A percentile compares a stretch with the other conserved stretches of the same genome.
These are phyloP conservation scores for Iberis pinnata DNA, from an alignment of 345 rosid species.

Conservation along the genomic window DNA sequence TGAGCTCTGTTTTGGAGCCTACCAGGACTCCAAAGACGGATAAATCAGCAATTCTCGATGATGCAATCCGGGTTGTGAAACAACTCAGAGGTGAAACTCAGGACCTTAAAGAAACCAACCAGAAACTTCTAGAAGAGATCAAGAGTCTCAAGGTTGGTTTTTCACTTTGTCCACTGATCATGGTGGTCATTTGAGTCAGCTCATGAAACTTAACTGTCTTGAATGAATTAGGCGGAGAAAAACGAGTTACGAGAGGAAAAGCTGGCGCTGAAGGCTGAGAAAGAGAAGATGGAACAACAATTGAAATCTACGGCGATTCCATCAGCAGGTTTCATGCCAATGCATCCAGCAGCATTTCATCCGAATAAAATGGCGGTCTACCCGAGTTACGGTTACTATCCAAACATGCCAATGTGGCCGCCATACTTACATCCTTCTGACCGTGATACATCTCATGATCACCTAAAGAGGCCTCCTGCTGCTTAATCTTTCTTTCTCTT, in stretches of 20 bases:
- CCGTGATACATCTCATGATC: constrained; percentile 78
- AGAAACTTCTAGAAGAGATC: constrained; percentile 65
- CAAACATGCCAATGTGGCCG: constrained; percentile 81
- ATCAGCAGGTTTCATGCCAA: constrained; percentile 45
- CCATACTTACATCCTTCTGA: constrained; percentile 67
- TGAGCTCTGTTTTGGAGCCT: constrained; percentile 76
- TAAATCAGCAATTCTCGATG: too few relatives aligned
- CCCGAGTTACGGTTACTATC: constrained; percentile 50
- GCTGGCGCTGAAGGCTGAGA: constrained; percentile 60
- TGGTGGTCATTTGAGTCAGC: too few relatives aligned
- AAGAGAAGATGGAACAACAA: constrained; percentile 71
- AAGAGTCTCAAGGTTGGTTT: constrained; percentile 65
- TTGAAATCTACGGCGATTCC: constrained; percentile 52
- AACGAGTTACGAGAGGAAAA: constrained; percentile 86
- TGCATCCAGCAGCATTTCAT: constrained; percentile 51
- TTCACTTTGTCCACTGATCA: background rate
- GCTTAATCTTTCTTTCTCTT: constrained; percentile 34
- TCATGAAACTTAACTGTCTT: constrained; percentile 1
- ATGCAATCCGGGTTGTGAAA: constrained; percentile 66
- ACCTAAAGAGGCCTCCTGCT: constrained; percentile 66
- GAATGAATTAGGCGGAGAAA: constrained; percentile 61
- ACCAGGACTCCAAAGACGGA: too few relatives aligned
- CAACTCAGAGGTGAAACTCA: constrained; percentile 67
- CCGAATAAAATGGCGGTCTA: constrained; percentile 53
- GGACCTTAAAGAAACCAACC: constrained; percentile 74